Evolutionary conservation across 345 rosid species (phyloP), one percentile per base, ranked within the genome.

Genomic region (Corchorus capsularis): DNA sequence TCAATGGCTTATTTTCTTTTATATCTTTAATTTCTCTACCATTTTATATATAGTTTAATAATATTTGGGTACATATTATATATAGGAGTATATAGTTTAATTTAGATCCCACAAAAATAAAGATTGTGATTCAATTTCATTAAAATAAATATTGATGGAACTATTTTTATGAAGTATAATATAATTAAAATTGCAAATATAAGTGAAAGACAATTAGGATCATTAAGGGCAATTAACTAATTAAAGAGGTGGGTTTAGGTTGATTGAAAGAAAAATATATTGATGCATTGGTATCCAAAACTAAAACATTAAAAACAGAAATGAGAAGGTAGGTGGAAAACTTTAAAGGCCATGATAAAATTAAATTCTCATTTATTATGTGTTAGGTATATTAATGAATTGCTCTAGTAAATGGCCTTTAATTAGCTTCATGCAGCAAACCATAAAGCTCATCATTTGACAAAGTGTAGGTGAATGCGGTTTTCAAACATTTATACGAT

Each of bases 401-500:
- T 70, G 79, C 62, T 63, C 43, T 56, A 56, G 70, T 79, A 81
- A 81, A 83, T 81, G 74, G 78, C 56, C 82, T 69, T 69, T 82
- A 83, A 82, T 80, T 76, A 82, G 79, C 46, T 75, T 75, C 71
- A 73, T 69, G 80, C 72, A 73, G 69, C 32, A 67, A 27, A 64
- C 67, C 79, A 63, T 71, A 39, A 73, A 77, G 71, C 46, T 75
- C 79, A 70, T 84, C 79, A 81, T 84, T 87, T 83, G 80, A 72
- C 76, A 71, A 80, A 56, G 69, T 79, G 81, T 73, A 63, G 89
- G 81, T 82, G 86, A 78, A 81, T 62, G 85, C 81, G 66, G 83
- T 85, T 87, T 75, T 87, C 87, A 79, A 77, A 83, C 85, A 84
- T 87, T 87, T 81, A 86, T 82, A 82, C 68, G 80, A 80, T 81